Evolutionary conservation across 192 early-diverging fungal genomes (phyloP).

Genomic region (Helicostylum pulchrum): DNA sequence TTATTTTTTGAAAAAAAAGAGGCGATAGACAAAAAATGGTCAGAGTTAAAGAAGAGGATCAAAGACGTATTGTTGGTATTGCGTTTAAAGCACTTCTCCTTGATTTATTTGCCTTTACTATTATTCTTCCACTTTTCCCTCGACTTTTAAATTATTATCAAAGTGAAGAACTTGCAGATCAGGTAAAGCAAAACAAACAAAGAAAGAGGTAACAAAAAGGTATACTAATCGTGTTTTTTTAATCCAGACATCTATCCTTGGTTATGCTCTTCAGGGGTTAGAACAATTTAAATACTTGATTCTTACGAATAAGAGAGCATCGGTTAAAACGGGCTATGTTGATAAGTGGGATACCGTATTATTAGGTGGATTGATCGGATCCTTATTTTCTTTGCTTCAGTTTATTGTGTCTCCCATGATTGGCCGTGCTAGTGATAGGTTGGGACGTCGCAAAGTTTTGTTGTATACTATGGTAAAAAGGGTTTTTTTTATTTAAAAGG

Average conservation of each 20-base stretch:
- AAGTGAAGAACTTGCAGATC: constrained; percentile 52
- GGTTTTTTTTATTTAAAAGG: background rate
- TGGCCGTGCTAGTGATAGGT: constrained; percentile 72
- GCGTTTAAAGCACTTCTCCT: constrained; percentile 87
- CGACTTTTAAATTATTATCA: constrained; percentile 87
- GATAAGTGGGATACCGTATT: constrained; percentile 73
- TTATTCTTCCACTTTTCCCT: constrained; percentile 94
- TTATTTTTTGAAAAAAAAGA: background rate
- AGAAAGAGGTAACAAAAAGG: no score
- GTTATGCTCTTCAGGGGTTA: constrained; percentile 21
- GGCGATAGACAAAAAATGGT: no score
- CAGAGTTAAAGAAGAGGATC: background rate
- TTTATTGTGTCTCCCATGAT: constrained; percentile 84
- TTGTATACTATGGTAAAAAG: constrained; percentile 77
- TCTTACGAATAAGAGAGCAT: constrained; percentile 1
- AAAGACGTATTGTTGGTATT: constrained; percentile 38
- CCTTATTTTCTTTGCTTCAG: constrained; percentile 92
- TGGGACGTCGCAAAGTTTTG: constrained; percentile 78
- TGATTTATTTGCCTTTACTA: constrained; percentile 96
- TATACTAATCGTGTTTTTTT: background rate
- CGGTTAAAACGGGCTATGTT: background rate
- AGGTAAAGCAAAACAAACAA: background rate
- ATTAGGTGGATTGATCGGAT: constrained; percentile 88
- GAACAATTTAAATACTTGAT: constrained; percentile 34
- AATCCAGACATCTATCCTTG: constrained; percentile 26